A percentile compares a stretch with the other conserved stretches of the same genome.
Conservation (phyloP, 2,329 filamentous ascomycete genomes). For the Tothia fuscella region DNA sequence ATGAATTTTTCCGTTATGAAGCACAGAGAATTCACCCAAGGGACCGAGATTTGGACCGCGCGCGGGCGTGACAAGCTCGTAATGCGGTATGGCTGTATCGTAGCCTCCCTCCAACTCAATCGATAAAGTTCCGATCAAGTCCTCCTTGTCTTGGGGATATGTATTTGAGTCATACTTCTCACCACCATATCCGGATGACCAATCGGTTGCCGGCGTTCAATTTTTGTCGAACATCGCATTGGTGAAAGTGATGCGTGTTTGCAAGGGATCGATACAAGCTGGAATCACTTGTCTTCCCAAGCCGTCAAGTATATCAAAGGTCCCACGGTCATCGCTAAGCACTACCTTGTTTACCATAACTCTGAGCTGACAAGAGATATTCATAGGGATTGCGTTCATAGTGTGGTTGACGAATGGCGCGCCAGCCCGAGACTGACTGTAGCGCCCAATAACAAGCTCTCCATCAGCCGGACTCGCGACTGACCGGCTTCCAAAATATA, state of each 20-base stretch:
- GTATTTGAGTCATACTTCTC: no score
- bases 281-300: neutral
- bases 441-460: neutral
- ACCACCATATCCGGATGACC: no score
- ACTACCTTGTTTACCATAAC: neutral
- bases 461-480: neutral
- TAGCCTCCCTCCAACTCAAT: conserved; percentile 3
- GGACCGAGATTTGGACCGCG: neutral
- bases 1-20: neutral
- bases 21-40: neutral
- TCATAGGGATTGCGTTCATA: conserved; percentile 1
- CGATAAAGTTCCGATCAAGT: neutral
- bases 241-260: neutral
- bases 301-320: neutral
- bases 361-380: neutral
- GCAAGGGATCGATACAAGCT: neutral
- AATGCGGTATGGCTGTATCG: neutral
- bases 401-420: neutral
- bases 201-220: no score
- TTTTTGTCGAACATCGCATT: neutral
- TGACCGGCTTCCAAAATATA: neutral
- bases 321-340: neutral
- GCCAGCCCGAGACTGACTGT: neutral
- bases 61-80: neutral
- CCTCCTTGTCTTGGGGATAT: conserved; percentile 1